phyloP scores from a whole-genome alignment of 169 alveolate genomes.

The Plasmodium sp. region DNA sequence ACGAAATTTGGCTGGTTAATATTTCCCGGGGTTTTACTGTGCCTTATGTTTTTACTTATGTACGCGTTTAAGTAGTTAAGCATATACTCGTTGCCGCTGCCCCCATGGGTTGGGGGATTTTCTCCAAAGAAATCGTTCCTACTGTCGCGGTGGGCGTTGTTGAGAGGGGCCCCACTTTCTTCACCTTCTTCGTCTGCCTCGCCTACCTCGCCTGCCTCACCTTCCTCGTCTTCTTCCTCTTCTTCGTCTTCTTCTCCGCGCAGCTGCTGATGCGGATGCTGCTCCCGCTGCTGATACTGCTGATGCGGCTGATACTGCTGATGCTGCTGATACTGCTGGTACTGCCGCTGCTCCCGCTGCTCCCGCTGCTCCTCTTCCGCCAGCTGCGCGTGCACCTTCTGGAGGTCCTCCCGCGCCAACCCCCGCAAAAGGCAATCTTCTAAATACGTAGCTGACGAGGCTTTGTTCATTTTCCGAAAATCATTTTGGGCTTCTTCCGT shows the following conservation, averaged over 20 bases:
- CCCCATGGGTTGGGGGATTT: background rate
- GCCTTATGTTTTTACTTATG: conserved; percentile 7
- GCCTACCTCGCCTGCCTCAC: background rate
- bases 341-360: background rate
- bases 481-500: conserved; percentile 3
- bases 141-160: background rate
- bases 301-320: background rate
- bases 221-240: too few species aligned
- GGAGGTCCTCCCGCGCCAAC: background rate
- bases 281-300: background rate
- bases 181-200: background rate
- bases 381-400: background rate
- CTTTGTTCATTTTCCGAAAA: background rate
- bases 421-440: background rate
- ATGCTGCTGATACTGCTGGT: too few species aligned
- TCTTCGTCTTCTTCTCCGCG: background rate
- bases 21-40: background rate
- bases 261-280: background rate
- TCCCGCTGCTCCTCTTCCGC: background rate
- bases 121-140: background rate
- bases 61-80: conserved; percentile 14
- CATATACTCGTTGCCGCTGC: background rate
- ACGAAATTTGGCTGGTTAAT: background rate
- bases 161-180: background rate
- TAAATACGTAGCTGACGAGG: background rate